Conservation (phyloP, 257 asterid genomes). For the Solanum chilense region DNA sequence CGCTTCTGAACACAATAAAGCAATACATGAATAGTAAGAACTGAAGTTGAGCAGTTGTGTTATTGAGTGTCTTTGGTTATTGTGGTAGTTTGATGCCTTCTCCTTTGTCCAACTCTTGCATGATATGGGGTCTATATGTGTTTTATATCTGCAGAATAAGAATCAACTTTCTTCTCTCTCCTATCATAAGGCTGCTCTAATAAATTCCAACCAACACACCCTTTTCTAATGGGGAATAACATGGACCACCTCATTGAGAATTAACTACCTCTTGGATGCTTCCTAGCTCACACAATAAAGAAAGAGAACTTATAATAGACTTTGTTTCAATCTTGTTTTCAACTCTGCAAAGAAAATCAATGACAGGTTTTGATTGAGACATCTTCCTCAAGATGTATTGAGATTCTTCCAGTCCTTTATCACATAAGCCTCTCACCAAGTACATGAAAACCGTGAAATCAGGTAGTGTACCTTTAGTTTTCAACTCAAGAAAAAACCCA, state of each 20-base stretch:
- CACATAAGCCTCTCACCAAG: conserved; percentile 57
- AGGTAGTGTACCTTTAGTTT: conserved; percentile 36
- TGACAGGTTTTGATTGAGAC: conserved; percentile 45
- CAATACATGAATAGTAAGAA: conserved; percentile 36
- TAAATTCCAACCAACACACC: neutral
- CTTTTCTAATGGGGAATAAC: conserved; percentile 18
- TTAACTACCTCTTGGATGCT: conserved; percentile 58
- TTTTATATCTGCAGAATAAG: neutral
- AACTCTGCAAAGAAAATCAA: conserved; percentile 36
- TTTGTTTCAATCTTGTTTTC: conserved; percentile 35
- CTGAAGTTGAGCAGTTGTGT: conserved; percentile 35
- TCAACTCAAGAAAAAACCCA: conserved; percentile 37
- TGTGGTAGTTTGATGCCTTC: neutral
- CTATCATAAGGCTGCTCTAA: neutral
- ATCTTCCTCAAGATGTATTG: conserved; percentile 60
- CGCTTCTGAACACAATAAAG: conserved; percentile 55
- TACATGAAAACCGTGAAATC: conserved; percentile 69
- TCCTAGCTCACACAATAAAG: conserved; percentile 65
- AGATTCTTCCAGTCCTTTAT: conserved; percentile 94
- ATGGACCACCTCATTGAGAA: conserved; percentile 57
- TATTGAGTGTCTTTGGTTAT: conserved; percentile 11
- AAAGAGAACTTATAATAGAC: conserved; percentile 44
- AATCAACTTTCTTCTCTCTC: neutral
- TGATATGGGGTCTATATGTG: conserved; percentile 4
- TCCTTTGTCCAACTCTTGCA: conserved; percentile 11